Evolutionary conservation across 192 early-diverging fungal species (phyloP), one percentile per base, ranked within the genome.

Genomic region (Umbelopsis vinacea): DNA sequence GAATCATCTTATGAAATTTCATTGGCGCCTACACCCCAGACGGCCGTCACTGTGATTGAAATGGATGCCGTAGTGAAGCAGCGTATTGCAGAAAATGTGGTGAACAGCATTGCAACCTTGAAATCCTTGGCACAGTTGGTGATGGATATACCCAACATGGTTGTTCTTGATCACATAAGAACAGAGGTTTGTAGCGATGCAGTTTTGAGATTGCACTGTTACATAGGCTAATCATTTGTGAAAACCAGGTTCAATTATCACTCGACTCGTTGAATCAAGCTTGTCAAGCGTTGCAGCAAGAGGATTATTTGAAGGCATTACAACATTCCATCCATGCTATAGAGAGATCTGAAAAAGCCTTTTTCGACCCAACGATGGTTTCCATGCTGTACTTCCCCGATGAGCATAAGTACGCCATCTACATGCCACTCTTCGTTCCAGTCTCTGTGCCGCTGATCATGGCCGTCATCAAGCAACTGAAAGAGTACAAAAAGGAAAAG

Each of bases 281-380:
- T 0, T 82, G 83, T 8, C 35, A 72, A 14, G 74, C 75, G 46
- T 77, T 88, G 0, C 55, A 78, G 23, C 50, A 55, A 19, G 80
- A 74, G 17, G 71, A 72, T 24, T 82, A 88, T 69, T 57, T 76
- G 8, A 38, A 71, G 14, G 92, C 94, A 0, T 84, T 90, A 21
- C 29, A 76, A 12, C 76, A 86, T 26, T 89, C 95, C 2, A 82
- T 88, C 8, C 67, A 74, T 7, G 96, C 93, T 0, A 78, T 95
- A 8, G 78, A 78, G 33, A 68, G 84, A 15, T 86, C 96, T 3
- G 95, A 98, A 81, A 83, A 82, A 4, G 97, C 98, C 6, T 99
- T 99, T 76, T 98, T 97, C 87, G 95, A 99, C 75, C 96, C 96
- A 0, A 94, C 94, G 12, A 98, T 99, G 98, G 95, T 99, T 0